phyloP scores from a whole-genome alignment of 2,329 filamentous ascomycete genomes.

The Didymella pomorum region DNA sequence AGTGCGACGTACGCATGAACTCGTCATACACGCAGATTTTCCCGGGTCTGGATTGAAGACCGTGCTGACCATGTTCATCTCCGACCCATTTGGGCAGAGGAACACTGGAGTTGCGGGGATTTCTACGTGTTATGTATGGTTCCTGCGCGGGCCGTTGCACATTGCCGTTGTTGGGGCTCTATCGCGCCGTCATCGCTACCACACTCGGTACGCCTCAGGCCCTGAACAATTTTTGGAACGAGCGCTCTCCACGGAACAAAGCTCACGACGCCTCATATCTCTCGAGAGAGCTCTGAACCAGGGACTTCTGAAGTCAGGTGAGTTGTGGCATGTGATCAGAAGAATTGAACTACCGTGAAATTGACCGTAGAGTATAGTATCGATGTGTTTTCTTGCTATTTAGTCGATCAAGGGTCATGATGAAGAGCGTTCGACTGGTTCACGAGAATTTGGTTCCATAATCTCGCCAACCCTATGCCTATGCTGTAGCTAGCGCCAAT shows the following conservation, averaged over 20 bases:
- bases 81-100: not conserved
- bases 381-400: not conserved
- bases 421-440: not conserved
- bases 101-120: not conserved
- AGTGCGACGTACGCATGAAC: constrained; percentile 3
- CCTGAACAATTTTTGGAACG: not conserved
- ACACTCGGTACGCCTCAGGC: not conserved
- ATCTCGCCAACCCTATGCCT: not conserved
- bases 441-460: not conserved
- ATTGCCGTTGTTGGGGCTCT: not conserved
- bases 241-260: not conserved
- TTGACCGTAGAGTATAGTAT: not conserved
- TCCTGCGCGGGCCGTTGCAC: constrained; percentile 4
- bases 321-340: not conserved
- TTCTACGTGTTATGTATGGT: not conserved
- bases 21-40: not conserved
- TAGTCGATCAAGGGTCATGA: not conserved
- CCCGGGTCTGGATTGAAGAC: not conserved
- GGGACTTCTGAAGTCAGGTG: not conserved
- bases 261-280: not conserved
- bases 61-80: not conserved
- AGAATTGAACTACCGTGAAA: not conserved
- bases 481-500: not conserved
- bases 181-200: constrained; percentile 12
- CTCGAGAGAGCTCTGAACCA: not conserved